Evolutionary conservation across 345 rosid genomes (phyloP).

Genomic region (Jatropha curcas): DNA sequence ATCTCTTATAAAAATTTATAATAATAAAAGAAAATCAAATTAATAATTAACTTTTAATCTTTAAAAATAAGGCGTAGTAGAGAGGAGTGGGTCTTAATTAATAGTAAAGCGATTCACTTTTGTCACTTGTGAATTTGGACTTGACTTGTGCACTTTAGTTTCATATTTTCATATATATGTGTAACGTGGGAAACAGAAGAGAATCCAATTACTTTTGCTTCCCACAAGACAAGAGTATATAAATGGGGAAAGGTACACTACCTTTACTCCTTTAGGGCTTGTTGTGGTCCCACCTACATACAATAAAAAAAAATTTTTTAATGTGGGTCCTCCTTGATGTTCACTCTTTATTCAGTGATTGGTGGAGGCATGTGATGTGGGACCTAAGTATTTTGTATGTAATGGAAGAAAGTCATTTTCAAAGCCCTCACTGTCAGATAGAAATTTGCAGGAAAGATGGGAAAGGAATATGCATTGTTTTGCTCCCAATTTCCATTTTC

Average conservation of each 20-base stretch:
- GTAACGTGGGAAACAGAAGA: conserved; percentile 18
- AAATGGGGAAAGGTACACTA: too few relatives aligned
- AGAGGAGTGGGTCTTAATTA: too few relatives aligned
- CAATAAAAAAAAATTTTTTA: too few relatives aligned
- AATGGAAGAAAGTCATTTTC: conserved; percentile 26
- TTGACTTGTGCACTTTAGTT: background rate
- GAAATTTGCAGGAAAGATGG: conserved; percentile 23
- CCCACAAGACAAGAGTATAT: conserved; percentile 9
- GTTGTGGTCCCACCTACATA: conserved; percentile 24
- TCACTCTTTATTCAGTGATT: conserved; percentile 31
- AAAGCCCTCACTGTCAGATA: conserved; percentile 25
- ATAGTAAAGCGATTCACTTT: too few relatives aligned
- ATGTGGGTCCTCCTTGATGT: conserved; percentile 19
- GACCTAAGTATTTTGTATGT: conserved; percentile 18
- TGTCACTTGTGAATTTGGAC: background rate
- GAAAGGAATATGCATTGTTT: conserved; percentile 7
- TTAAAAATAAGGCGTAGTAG: too few relatives aligned
- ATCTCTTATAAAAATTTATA: too few relatives aligned
- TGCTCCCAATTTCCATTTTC: background rate
- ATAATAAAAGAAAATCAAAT: too few relatives aligned
- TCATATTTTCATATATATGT: background rate
- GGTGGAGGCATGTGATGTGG: conserved; percentile 56
- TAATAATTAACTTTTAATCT: too few relatives aligned
- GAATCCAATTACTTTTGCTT: conserved; percentile 21
- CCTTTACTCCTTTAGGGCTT: too few relatives aligned